These are phyloP conservation scores for Trichosporon faecale DNA, from an alignment of 1,284 basidiomycete genomes.

Conservation along the genomic window DNA sequence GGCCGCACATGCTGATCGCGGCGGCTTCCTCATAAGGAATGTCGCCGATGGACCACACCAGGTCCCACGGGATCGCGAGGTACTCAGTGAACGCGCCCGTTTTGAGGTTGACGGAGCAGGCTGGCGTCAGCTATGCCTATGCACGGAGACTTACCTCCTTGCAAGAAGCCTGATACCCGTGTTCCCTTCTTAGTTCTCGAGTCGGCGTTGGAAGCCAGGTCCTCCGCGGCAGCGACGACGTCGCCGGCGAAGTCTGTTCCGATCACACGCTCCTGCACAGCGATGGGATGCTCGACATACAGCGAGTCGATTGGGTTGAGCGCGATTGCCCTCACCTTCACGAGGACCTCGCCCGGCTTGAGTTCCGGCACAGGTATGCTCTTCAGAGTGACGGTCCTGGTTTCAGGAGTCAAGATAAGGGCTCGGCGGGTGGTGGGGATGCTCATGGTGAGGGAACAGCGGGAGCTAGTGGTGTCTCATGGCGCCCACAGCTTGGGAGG, in stretches of 20 bases:
- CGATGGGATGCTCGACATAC: slow-evolving; percentile 11
- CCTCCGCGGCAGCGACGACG: not conserved
- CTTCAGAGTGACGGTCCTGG: not conserved
- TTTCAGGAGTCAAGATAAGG: not conserved
- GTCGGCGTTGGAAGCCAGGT: not conserved
- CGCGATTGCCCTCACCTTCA: slow-evolving; percentile 5
- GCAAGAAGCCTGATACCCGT: not conserved
- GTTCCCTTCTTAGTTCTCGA: not conserved
- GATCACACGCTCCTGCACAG: slow-evolving; percentile 16
- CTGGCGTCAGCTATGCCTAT: slow-evolving; percentile 3
- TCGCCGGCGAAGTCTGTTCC: slow-evolving; percentile 22
- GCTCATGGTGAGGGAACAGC: not conserved
- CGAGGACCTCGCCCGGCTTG: not conserved
- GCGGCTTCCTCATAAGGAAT: slow-evolving; percentile 6
- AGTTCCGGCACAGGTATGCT: not conserved
- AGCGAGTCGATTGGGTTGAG: slow-evolving; percentile 22
- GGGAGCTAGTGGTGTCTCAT: too few species aligned
- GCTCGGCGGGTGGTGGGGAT: not conserved
- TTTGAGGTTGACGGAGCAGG: slow-evolving; percentile 13
- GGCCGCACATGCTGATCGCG: slow-evolving; percentile 18
- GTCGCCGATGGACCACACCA: slow-evolving; percentile 12
- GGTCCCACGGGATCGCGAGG: slow-evolving; percentile 8
- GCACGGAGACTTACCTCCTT: not conserved
- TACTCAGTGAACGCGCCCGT: slow-evolving; percentile 21
- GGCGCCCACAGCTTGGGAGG: too few species aligned